Evolutionary conservation across 2,329 filamentous ascomycete species (phyloP).

Genomic region (Xylariaceae sp.): DNA sequence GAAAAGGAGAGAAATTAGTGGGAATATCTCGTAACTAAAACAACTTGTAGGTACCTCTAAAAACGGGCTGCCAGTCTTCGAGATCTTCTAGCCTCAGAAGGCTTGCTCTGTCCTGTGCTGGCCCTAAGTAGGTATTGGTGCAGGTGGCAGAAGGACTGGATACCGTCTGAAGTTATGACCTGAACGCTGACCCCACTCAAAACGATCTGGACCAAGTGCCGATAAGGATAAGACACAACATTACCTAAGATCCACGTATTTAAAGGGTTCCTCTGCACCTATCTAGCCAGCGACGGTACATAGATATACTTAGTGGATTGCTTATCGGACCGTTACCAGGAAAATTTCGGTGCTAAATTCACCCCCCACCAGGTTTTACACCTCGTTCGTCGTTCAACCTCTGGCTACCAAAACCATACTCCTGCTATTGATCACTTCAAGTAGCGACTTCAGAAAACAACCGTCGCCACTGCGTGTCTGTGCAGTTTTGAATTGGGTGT

Average conservation of each 20-base stretch:
- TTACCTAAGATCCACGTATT: background rate
- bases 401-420: background rate
- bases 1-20: slow-evolving; percentile 16
- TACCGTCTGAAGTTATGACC: too few relatives aligned
- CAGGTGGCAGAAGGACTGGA: background rate
- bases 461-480: background rate
- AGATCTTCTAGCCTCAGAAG: background rate
- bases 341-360: slow-evolving; percentile 16
- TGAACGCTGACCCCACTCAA: background rate
- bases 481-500: background rate
- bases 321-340: slow-evolving; percentile 10
- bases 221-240: slow-evolving; percentile 6
- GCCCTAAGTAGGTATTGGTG: background rate
- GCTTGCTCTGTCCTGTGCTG: background rate
- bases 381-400: background rate
- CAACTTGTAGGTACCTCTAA: background rate
- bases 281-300: background rate
- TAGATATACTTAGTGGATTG: background rate
- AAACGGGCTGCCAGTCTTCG: background rate
- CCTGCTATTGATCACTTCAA: background rate
- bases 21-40: background rate
- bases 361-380: slow-evolving; percentile 5
- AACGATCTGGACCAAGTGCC: background rate
- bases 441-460: background rate
- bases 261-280: background rate